phyloP scores from a whole-genome alignment of 306 rosid species.

The Vicia sativa region DNA sequence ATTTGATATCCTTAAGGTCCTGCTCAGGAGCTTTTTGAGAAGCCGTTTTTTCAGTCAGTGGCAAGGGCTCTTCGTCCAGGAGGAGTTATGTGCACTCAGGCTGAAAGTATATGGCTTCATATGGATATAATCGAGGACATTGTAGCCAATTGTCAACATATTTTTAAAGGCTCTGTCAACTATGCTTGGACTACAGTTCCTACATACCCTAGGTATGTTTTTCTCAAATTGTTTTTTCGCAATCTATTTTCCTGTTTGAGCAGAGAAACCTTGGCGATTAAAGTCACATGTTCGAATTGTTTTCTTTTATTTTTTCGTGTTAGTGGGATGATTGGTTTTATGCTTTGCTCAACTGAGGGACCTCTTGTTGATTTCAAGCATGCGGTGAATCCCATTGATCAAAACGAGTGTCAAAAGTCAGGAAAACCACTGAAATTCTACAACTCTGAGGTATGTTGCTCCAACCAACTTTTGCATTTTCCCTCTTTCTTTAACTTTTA shows the following conservation, averaged over 20 bases:
- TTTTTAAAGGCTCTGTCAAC: conserved; percentile 95
- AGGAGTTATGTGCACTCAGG: conserved; percentile 96
- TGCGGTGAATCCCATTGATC: conserved; percentile 78
- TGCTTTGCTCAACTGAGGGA: conserved; percentile 99
- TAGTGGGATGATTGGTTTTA: conserved; percentile 99
- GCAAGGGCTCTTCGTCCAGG: conserved; percentile 96
- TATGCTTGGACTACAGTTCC: conserved; percentile 99
- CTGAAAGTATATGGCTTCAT: conserved; percentile 99
- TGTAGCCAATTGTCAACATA: conserved; percentile 76
- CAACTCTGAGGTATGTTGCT: conserved; percentile 76
- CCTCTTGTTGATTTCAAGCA: conserved; percentile 90
- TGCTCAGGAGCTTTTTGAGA: conserved; percentile 95
- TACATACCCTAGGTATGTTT: conserved; percentile 85
- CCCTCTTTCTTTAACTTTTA: conserved; percentile 17
- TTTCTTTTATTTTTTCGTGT: conserved; percentile 38
- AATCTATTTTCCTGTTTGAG: conserved; percentile 1
- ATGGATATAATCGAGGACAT: conserved; percentile 93
- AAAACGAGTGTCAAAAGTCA: conserved; percentile 44
- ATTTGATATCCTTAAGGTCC: conserved; percentile 68
- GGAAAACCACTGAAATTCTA: conserved; percentile 76
- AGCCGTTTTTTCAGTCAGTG: conserved; percentile 81
- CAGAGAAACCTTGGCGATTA: background rate
- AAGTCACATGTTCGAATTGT: background rate
- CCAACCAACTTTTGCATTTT: conserved; percentile 7
- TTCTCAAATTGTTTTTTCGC: background rate